Percentiles rank a stretch among this genome's conserved stretches.
These are phyloP conservation scores for Pichiaceae sp. DNA, from an alignment of 1,139 yeast species.

Conservation along the genomic window DNA sequence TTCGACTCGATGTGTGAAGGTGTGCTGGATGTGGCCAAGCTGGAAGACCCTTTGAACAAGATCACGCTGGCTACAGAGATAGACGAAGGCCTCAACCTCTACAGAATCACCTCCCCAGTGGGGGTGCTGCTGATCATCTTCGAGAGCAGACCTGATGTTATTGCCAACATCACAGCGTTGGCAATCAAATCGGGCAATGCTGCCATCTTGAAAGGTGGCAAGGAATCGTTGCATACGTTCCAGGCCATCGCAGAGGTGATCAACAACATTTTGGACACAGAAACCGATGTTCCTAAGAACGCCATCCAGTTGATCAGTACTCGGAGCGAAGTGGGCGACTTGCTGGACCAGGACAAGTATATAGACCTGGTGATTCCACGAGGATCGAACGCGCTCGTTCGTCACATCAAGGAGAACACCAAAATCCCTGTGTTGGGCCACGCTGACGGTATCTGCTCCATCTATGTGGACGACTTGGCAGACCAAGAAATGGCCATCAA, in stretches of 20 bases:
- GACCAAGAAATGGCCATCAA: constrained; percentile 68
- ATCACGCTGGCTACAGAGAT: constrained; percentile 72
- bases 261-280: constrained; percentile 42
- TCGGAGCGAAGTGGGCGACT: constrained; percentile 80
- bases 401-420: constrained; percentile 74
- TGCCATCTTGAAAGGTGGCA: constrained; percentile 95
- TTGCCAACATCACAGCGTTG: constrained; percentile 92
- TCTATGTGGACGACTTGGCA: constrained; percentile 71
- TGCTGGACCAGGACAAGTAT: constrained; percentile 76
- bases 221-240: constrained; percentile 82
- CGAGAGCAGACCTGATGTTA: constrained; percentile 96
- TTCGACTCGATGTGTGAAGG: constrained; percentile 94
- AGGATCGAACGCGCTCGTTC: constrained; percentile 88
- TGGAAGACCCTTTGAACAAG: constrained; percentile 88
- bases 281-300: constrained; percentile 64
- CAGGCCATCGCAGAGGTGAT: constrained; percentile 72
- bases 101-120: constrained; percentile 83
- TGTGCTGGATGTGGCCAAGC: constrained; percentile 76
- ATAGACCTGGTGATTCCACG: constrained; percentile 96
- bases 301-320: constrained; percentile 85
- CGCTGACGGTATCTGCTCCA: constrained; percentile 95
- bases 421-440: constrained; percentile 97
- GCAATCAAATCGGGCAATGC: constrained; percentile 95
- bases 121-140: constrained; percentile 91
- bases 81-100: constrained; percentile 79